These are phyloP conservation scores for Zhuliangozyma blackwelliae DNA, from an alignment of 1,139 yeast genomes.

Conservation along the genomic window DNA sequence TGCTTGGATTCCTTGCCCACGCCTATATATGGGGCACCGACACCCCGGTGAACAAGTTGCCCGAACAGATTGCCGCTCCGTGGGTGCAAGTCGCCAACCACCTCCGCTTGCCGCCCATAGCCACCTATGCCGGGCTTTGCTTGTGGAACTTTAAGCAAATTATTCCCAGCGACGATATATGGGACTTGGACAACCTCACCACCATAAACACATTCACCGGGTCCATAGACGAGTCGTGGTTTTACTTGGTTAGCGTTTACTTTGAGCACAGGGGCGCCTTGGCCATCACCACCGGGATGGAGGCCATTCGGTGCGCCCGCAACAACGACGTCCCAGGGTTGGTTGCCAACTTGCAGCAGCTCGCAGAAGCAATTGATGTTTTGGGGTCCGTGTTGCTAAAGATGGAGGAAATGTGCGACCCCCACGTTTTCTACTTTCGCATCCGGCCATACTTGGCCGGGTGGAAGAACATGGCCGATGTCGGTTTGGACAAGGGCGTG, in stretches of 20 bases:
- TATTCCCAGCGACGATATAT: constrained; percentile 41
- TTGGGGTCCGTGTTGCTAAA: constrained; percentile 72
- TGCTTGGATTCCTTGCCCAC: constrained; percentile 75
- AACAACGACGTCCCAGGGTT: constrained; percentile 34
- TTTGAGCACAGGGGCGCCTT: constrained; percentile 81
- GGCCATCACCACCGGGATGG: constrained; percentile 57
- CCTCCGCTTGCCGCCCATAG: constrained; percentile 77
- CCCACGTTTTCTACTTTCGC: constrained; percentile 82
- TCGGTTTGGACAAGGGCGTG: constrained; percentile 78
- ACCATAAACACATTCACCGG: constrained; percentile 88
- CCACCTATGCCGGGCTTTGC: constrained; percentile 82
- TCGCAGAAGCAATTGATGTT: constrained; percentile 74
- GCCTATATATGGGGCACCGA: constrained; percentile 87
- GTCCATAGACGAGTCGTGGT: constrained; percentile 89
- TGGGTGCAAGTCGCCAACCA: constrained; percentile 53
- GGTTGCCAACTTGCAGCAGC: constrained; percentile 45
- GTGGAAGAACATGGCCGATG: constrained; percentile 88
- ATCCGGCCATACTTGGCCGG: constrained; percentile 91
- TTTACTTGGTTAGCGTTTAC: constrained; percentile 80
- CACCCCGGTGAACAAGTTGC: constrained; percentile 62
- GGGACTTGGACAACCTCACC: constrained; percentile 65
- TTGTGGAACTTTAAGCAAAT: constrained; percentile 82
- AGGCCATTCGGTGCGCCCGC: constrained; percentile 26
- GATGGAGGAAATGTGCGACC: constrained; percentile 95
- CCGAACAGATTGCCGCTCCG: constrained; percentile 67